Evolutionary conservation across 2,329 filamentous ascomycete genomes (phyloP).

Genomic region (Nigrospora osmanthi): DNA sequence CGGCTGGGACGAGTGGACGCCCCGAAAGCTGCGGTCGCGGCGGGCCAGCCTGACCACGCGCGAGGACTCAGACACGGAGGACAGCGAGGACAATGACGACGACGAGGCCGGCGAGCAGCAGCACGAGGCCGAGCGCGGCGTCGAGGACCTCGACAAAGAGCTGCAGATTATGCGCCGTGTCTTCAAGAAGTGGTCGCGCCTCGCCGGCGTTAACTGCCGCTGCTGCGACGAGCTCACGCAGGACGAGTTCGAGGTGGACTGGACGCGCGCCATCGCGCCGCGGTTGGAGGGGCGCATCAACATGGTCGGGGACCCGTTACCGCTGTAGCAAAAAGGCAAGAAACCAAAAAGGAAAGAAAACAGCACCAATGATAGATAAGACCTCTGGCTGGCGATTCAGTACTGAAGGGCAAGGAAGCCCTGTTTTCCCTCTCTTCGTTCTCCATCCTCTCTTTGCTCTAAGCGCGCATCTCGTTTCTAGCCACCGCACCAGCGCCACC

Average conservation of each 20-base stretch:
- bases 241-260: constrained; percentile 56
- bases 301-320: constrained; percentile 23
- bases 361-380: no score
- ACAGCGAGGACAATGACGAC: constrained; percentile 14
- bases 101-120: constrained; percentile 17
- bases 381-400: no score
- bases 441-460: no score
- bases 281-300: constrained; percentile 68
- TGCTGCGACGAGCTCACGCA: constrained; percentile 48
- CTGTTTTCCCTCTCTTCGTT: no score
- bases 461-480: no score
- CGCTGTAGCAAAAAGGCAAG: no score
- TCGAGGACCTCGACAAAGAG: constrained; percentile 42
- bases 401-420: no score
- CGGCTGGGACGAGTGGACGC: constrained; percentile 30
- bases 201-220: constrained; percentile 41
- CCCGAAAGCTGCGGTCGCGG: constrained; percentile 25
- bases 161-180: constrained; percentile 60
- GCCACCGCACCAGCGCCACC: no score
- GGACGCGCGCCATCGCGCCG: constrained; percentile 76
- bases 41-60: constrained; percentile 23
- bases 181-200: constrained; percentile 64
- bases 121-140: constrained; percentile 22
- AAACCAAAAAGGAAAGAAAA: no score
- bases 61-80: constrained; percentile 36